Evolutionary conservation across 768 basidiomycete species (phyloP).

Genomic region (Boletus edulis): DNA sequence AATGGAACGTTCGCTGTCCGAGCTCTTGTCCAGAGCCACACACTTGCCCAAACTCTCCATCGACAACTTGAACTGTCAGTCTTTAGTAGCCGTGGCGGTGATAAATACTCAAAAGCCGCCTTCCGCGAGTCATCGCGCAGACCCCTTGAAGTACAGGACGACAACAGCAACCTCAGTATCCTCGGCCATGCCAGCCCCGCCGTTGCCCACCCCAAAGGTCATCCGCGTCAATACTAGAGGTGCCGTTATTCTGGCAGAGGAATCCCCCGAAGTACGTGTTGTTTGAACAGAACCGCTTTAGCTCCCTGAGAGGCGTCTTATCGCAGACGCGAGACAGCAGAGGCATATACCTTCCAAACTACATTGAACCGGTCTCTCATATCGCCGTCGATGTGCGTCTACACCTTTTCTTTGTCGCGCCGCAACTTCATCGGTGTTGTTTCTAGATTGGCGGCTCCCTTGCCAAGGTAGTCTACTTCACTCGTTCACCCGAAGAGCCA

Average conservation of each 20-base stretch:
- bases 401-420: neutral
- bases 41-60: neutral
- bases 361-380: conserved; percentile 96
- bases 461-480: conserved; percentile 98
- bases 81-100: conserved; percentile 10
- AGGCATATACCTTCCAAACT: conserved; percentile 96
- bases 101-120: conserved; percentile 8
- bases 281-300: neutral
- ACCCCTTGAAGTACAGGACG: conserved; percentile 15
- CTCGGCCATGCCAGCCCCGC: conserved; percentile 47
- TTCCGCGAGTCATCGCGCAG: conserved; percentile 6
- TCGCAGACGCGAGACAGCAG: conserved; percentile 85
- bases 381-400: conserved; percentile 92
- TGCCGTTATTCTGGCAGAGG: conserved; percentile 89
- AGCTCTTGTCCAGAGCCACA: too few species aligned
- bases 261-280: conserved; percentile 82
- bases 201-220: conserved; percentile 77
- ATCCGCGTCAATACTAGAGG: conserved; percentile 96
- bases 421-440: neutral
- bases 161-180: conserved; percentile 9
- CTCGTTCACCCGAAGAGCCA: conserved; percentile 86
- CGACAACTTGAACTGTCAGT: conserved; percentile 7
- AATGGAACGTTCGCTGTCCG: too few species aligned
- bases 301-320: conserved; percentile 14
- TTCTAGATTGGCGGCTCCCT: conserved; percentile 91